A percentile compares a stretch with the other conserved stretches of the same genome.
Conservation (phyloP, 2,329 filamentous ascomycete genomes). For the Plectosphaerella sp. region DNA sequence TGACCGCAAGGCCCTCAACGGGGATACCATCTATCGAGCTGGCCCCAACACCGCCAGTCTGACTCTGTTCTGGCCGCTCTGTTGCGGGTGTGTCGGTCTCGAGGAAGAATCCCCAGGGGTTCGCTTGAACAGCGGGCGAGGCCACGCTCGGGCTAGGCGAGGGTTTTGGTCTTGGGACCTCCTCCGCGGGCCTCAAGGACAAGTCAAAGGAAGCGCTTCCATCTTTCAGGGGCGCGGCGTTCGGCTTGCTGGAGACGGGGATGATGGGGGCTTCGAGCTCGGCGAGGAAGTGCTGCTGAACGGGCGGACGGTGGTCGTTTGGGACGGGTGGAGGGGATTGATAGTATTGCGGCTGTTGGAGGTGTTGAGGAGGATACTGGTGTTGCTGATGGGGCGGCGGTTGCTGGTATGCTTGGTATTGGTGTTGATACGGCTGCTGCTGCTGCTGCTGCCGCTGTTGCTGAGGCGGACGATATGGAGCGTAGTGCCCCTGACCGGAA, state of each 20-base stretch:
- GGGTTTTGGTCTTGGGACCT: background rate
- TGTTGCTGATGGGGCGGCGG: background rate
- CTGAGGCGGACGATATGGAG: slow-evolving; percentile 5
- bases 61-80: background rate
- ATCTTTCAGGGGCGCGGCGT: background rate
- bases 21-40: background rate
- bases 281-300: slow-evolving; percentile 9
- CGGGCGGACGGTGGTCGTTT: background rate
- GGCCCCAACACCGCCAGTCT: background rate
- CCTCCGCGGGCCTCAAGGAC: slow-evolving; percentile 1
- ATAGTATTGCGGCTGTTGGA: slow-evolving; percentile 1
- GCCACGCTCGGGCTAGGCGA: background rate
- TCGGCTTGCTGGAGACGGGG: slow-evolving; percentile 1
- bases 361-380: slow-evolving; percentile 1
- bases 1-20: slow-evolving; percentile 2
- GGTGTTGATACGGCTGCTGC: background rate
- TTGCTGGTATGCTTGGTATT: background rate
- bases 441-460: slow-evolving; percentile 7
- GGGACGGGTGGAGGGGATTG: slow-evolving; percentile 2
- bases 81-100: background rate
- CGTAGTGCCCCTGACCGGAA: slow-evolving; percentile 4
- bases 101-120: slow-evolving; percentile 14
- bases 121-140: slow-evolving; percentile 6
- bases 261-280: slow-evolving; percentile 9
- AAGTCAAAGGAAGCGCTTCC: slow-evolving; percentile 3